These are phyloP conservation scores for Saccharum officinarum DNA, from an alignment of 176 grass and related monocot species.

Conservation along the genomic window DNA sequence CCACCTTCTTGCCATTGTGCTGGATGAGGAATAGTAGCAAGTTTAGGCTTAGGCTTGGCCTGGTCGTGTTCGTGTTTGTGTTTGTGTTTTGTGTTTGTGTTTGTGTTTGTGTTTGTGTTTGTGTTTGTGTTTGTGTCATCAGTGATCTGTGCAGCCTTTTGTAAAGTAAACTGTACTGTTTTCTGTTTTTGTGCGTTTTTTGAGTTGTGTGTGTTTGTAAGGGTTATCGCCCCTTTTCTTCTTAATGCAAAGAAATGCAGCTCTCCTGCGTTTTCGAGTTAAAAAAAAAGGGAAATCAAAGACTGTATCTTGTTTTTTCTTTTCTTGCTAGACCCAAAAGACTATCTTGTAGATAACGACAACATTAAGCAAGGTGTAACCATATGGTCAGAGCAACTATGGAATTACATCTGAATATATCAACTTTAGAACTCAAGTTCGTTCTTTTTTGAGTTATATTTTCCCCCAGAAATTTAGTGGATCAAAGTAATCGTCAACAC, in stretches of 20 bases:
- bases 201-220: background rate
- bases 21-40: too few species aligned
- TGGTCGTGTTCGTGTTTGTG: background rate
- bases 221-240: background rate
- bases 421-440: background rate
- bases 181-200: background rate
- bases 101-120: too few species aligned
- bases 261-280: too few species aligned
- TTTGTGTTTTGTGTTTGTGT: too few species aligned
- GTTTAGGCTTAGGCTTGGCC: background rate
- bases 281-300: too few species aligned
- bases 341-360: background rate
- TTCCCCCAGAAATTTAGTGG: background rate
- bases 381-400: background rate
- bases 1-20: background rate
- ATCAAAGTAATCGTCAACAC: background rate
- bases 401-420: background rate
- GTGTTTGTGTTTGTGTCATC: too few species aligned
- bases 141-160: background rate
- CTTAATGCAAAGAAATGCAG: too few species aligned
- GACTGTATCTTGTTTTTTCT: too few species aligned
- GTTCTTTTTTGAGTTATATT: too few species aligned
- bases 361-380: background rate
- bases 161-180: background rate
- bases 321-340: background rate